Evolutionary conservation across 2,329 filamentous ascomycete genomes (phyloP).

Genomic region (Fusarium anguioides): DNA sequence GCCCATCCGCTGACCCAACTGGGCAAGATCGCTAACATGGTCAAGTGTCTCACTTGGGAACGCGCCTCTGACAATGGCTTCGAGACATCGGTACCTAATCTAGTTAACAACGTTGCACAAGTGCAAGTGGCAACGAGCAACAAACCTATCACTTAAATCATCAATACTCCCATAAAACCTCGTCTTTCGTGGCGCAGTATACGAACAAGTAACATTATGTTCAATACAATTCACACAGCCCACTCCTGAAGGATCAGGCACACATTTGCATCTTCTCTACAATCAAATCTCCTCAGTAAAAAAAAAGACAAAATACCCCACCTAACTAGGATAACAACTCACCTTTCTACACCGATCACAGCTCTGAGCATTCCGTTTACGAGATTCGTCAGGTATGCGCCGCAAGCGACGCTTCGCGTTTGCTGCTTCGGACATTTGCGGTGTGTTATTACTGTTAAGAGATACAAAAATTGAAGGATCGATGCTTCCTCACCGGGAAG

Average conservation of each 20-base stretch:
- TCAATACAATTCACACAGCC: conserved; percentile 50
- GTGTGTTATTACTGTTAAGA: too few species aligned
- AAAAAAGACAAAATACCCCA: too few species aligned
- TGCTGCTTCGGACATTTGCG: conserved; percentile 30
- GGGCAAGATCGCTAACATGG: conserved; percentile 47
- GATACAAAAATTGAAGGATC: conserved; percentile 30
- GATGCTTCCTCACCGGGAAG: conserved; percentile 27
- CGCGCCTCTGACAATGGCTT: conserved; percentile 51
- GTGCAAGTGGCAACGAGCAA: too few species aligned
- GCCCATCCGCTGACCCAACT: conserved; percentile 47
- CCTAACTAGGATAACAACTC: conserved; percentile 3
- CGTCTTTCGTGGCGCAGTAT: conserved; percentile 51
- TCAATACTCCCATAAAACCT: conserved; percentile 53
- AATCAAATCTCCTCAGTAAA: not conserved
- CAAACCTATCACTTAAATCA: conserved; percentile 51
- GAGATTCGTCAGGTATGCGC: conserved; percentile 50
- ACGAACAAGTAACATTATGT: conserved; percentile 49
- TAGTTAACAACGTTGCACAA: not conserved
- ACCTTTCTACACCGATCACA: conserved; percentile 53
- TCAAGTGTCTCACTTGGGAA: conserved; percentile 49
- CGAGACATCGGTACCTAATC: conserved; percentile 50
- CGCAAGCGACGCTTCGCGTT: conserved; percentile 46
- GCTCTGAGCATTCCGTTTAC: conserved; percentile 51
- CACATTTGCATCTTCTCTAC: conserved; percentile 50
- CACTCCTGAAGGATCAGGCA: conserved; percentile 45